Conservation (phyloP, 2,329 filamentous ascomycete species). For the Endoconidiophora polonica region DNA sequence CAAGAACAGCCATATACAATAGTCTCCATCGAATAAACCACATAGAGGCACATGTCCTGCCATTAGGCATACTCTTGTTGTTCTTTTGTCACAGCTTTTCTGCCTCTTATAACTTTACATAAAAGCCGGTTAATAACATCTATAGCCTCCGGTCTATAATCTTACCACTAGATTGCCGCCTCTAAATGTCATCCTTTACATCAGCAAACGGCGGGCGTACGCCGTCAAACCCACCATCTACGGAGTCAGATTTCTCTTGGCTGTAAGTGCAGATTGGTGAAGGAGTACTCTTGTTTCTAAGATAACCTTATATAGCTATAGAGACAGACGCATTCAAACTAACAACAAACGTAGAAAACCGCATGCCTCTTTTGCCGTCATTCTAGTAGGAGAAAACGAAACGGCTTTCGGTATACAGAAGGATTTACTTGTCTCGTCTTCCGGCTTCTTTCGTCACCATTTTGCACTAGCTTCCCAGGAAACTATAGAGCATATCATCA, state of each 20-base stretch:
- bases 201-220: background rate
- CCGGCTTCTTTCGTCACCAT: constrained; percentile 29
- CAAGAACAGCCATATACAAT: too few relatives aligned
- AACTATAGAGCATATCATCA: constrained; percentile 33
- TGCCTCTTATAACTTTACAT: too few relatives aligned
- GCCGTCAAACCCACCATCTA: background rate
- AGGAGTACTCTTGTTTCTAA: background rate
- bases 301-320: background rate
- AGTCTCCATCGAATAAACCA: too few relatives aligned
- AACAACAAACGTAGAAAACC: constrained; percentile 26
- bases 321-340: background rate
- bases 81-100: background rate
- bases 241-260: constrained; percentile 13
- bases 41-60: too few relatives aligned
- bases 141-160: too few relatives aligned
- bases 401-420: constrained; percentile 41
- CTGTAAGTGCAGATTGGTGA: constrained; percentile 11
- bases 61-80: background rate
- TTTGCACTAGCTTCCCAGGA: constrained; percentile 25
- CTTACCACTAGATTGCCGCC: background rate
- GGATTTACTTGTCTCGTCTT: constrained; percentile 38
- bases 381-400: constrained; percentile 35
- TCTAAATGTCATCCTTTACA: constrained; percentile 9
- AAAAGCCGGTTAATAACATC: too few relatives aligned
- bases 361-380: constrained; percentile 38